Evolutionary conservation across 148 eudicot genomes (phyloP), one percentile per base, ranked within the genome.

Genomic region (Chenopodium quinoa): DNA sequence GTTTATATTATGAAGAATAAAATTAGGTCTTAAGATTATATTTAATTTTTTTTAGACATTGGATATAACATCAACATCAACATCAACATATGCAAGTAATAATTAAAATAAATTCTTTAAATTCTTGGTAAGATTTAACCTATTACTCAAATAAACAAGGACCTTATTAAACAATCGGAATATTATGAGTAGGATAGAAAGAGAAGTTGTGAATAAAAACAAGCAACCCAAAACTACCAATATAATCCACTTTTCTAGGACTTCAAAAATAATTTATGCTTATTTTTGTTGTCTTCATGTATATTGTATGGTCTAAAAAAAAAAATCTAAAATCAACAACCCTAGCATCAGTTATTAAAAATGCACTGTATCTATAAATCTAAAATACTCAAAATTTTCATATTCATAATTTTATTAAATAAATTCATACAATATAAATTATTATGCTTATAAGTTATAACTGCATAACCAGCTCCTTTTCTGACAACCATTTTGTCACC

Each of bases 401-500:
- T 34, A 81, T 67, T 67, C 66, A 11, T 48, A 48, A 48, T 48
- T 54, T 54, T 12, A 54, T 12, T 40, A 54, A 11, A 50, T 50
- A 50, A 7, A 54, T 54, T 16, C 60, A 54, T 54, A 69, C 22
- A 60, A 73, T 23, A 27, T 40, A 40, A 40, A 5, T 27, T 64
- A 47, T 82, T 52, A 67, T 14, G n/a, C 60, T 66, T 69, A 58
- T 19, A 70, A 76, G 75, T 82, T 69, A 58, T 27, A 70, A 76
- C 79, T 82, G 29, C 75, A 68, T 47, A 81, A 82, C 71, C 73
- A 75, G 73, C 75, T 76, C 58, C 23, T 81, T 44, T 82, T 56
- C 54, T 79, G 80, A 74, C 50, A 14, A 65, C 73, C 68, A 40
- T 79, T 83, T 84, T 84, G 86, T 80, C 86, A 44, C 52, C 25